Conservation (phyloP, 1,284 basidiomycete genomes). For the Farysia itapuensis region DNA sequence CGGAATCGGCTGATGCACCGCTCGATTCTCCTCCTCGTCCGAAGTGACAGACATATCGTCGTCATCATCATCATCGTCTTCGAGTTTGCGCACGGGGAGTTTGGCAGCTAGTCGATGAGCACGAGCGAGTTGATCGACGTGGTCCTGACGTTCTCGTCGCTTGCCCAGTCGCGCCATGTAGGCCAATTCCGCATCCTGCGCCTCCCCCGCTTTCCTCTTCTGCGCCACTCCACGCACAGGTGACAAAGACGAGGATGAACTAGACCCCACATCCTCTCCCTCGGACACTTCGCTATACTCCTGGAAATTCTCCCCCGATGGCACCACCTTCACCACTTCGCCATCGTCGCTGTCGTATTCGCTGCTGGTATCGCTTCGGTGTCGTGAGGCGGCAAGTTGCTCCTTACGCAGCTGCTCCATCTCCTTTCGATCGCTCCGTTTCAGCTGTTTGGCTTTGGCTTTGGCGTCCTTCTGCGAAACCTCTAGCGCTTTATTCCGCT, state of each 20-base stretch:
- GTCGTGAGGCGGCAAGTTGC: too few species aligned
- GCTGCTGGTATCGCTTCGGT: constrained; percentile 61
- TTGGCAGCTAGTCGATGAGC: constrained; percentile 26
- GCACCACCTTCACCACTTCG: constrained; percentile 67
- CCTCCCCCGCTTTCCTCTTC: constrained; percentile 9
- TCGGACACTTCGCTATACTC: constrained; percentile 37
- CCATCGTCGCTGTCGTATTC: constrained; percentile 65
- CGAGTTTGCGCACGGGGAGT: constrained; percentile 20
- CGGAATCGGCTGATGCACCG: constrained; percentile 30
- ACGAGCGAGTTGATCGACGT: constrained; percentile 13
- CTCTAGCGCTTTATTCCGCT: constrained; percentile 16
- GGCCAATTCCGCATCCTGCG: constrained; percentile 37
- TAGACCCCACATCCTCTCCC: constrained; percentile 19
- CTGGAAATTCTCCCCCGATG: constrained; percentile 16
- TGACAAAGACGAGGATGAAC: constrained; percentile 3
- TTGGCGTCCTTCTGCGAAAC: constrained; percentile 29
- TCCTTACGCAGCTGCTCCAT: constrained; percentile 19
- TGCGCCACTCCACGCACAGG: constrained; percentile 1
- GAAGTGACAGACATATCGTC: constrained; percentile 2
- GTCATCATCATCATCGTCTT: constrained; percentile 2
- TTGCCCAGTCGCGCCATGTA: constrained; percentile 33
- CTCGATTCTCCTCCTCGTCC: constrained; percentile 22
- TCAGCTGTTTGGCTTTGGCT: constrained; percentile 21
- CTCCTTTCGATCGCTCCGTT: constrained; percentile 10
- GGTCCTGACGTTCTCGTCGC: constrained; percentile 24